Evolutionary conservation across 2,329 filamentous ascomycete genomes (phyloP).

Genomic region (Arthroderma uncinatum): DNA sequence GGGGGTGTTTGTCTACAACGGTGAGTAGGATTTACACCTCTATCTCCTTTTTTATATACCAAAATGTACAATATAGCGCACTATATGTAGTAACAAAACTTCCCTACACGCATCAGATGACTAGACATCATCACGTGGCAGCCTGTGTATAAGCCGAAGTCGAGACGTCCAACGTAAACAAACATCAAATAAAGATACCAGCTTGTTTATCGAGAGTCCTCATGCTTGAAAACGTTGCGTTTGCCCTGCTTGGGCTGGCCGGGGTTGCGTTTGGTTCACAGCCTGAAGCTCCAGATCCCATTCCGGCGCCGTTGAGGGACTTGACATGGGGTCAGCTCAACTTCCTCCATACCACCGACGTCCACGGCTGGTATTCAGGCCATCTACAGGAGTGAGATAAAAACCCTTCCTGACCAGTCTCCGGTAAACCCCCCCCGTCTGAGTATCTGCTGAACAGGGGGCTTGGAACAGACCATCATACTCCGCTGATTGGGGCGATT

Average conservation of each 20-base stretch:
- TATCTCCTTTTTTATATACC: no score
- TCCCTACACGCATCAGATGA: no score
- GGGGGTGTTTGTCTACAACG: constrained; percentile 72
- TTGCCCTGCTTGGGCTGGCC: constrained; percentile 15
- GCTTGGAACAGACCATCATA: not conserved
- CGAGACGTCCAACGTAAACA: not conserved
- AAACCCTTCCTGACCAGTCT: constrained; percentile 6
- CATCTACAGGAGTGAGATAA: constrained; percentile 73
- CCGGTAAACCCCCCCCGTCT: not conserved
- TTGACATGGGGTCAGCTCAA: constrained; percentile 91
- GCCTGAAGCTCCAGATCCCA: constrained; percentile 65
- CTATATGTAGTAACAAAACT: no score
- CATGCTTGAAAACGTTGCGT: constrained; percentile 11
- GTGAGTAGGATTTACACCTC: no score
- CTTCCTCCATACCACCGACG: constrained; percentile 93
- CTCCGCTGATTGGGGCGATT: constrained; percentile 94
- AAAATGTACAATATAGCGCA: no score
- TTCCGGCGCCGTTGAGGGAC: constrained; percentile 69
- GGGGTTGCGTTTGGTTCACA: constrained; percentile 46
- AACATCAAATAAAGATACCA: not conserved
- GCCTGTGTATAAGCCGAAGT: no score
- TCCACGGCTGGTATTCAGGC: constrained; percentile 89
- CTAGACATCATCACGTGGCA: no score
- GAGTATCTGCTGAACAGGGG: not conserved
- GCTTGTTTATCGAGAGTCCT: not conserved